Conservation (phyloP, 2,329 filamentous ascomycete genomes). For the Amphichorda felina region DNA sequence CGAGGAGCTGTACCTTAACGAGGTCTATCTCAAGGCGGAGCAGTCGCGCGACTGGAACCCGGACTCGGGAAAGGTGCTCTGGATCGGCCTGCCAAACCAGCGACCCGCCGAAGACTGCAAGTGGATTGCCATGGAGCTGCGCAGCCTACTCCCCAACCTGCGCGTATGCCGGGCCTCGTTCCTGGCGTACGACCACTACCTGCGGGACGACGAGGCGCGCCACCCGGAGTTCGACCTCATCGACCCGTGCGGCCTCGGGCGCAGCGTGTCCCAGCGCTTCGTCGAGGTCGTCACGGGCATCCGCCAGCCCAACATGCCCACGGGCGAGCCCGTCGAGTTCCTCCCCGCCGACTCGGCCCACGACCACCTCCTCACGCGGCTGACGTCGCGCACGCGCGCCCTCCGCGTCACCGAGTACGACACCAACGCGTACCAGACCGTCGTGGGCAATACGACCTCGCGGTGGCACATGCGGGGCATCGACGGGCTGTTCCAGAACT, state of each 20-base stretch:
- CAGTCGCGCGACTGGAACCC: slow-evolving; percentile 20
- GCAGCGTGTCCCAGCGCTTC: slow-evolving; percentile 30
- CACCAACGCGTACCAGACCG: slow-evolving; percentile 21
- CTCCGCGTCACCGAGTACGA: slow-evolving; percentile 20
- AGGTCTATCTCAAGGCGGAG: slow-evolving; percentile 30
- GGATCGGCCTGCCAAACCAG: slow-evolving; percentile 32
- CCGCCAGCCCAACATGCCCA: slow-evolving; percentile 20
- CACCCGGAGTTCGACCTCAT: slow-evolving; percentile 24
- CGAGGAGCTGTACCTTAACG: slow-evolving; percentile 31
- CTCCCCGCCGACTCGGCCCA: slow-evolving; percentile 13
- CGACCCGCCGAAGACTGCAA: slow-evolving; percentile 20
- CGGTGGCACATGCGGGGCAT: slow-evolving; percentile 26
- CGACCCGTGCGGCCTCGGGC: slow-evolving; percentile 27
- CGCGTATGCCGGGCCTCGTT: slow-evolving; percentile 29
- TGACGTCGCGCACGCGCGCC: slow-evolving; percentile 10
- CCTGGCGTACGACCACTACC: slow-evolving; percentile 29
- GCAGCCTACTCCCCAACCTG: slow-evolving; percentile 20
- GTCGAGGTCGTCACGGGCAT: slow-evolving; percentile 31
- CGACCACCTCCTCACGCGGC: slow-evolving; percentile 13
- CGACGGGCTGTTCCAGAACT: slow-evolving; percentile 30
- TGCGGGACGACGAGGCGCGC: slow-evolving; percentile 14
- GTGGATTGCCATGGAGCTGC: slow-evolving; percentile 30
- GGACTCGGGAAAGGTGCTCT: slow-evolving; percentile 23
- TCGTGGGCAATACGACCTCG: slow-evolving; percentile 26
- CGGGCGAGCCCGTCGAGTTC: slow-evolving; percentile 21